These are phyloP conservation scores for Aspergillus sp. DNA, from an alignment of 2,329 filamentous ascomycete genomes.

Conservation along the genomic window DNA sequence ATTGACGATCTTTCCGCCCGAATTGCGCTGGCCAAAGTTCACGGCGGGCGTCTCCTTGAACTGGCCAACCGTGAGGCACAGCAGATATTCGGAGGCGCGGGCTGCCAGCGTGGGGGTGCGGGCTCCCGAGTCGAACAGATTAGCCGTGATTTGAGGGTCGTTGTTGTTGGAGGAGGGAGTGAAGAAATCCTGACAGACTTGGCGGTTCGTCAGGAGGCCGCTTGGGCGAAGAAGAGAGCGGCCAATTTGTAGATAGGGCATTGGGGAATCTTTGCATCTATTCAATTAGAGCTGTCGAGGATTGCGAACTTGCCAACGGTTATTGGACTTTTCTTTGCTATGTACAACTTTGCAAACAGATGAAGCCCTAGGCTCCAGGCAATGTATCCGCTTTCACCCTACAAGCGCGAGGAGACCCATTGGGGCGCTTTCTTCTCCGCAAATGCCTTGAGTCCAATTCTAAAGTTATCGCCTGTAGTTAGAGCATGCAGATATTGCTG, in stretches of 20 bases:
- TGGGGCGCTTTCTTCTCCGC: too few relatives aligned
- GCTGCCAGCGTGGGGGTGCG: background rate
- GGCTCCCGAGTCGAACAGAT: constrained; percentile 4
- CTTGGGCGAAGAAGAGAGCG: background rate
- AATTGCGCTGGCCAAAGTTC: constrained; percentile 2
- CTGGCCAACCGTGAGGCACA: constrained; percentile 5
- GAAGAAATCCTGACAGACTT: constrained; percentile 6
- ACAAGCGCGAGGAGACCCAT: too few relatives aligned
- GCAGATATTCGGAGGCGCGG: constrained; percentile 6
- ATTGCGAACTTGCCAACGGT: too few relatives aligned
- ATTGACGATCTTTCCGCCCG: background rate
- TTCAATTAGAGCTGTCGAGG: too few relatives aligned
- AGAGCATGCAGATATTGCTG: too few relatives aligned
- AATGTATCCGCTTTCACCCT: too few relatives aligned
- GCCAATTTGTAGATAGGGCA: background rate
- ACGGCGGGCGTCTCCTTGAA: background rate
- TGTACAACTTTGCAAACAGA: too few relatives aligned
- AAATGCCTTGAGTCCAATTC: too few relatives aligned
- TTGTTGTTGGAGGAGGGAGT: constrained; percentile 1
- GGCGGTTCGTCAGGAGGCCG: background rate
- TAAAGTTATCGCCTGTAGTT: too few relatives aligned
- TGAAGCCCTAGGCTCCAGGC: too few relatives aligned
- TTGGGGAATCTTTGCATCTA: too few relatives aligned
- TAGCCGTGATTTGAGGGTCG: constrained; percentile 2
- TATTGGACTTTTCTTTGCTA: too few relatives aligned